These are phyloP conservation scores for Coemansia sp. DNA, from an alignment of 192 early-diverging fungal species.

Conservation along the genomic window DNA sequence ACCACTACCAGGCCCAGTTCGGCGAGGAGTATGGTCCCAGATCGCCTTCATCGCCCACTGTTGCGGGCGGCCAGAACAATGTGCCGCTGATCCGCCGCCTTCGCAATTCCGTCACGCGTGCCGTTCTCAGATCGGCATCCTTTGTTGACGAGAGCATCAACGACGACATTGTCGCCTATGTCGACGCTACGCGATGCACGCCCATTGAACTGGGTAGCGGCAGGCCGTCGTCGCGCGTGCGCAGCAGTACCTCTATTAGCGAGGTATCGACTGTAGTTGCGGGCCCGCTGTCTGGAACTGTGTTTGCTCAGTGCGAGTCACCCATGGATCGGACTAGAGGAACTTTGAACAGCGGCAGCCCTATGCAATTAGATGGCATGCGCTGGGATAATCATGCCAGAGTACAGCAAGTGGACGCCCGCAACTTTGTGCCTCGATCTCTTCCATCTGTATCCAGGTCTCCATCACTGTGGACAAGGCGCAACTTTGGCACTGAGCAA, in stretches of 20 bases:
- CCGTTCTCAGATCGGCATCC: slow-evolving; percentile 21
- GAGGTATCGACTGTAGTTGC: slow-evolving; percentile 9
- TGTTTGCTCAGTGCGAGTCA: background rate
- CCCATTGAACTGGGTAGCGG: background rate
- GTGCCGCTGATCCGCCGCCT: slow-evolving; percentile 15
- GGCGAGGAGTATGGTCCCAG: background rate
- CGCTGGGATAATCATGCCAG: background rate
- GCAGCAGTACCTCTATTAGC: slow-evolving; percentile 16
- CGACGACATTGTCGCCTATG: slow-evolving; percentile 25
- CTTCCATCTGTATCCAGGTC: background rate
- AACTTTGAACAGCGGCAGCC: background rate
- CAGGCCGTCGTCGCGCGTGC: background rate
- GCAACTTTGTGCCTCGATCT: background rate
- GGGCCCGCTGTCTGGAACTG: background rate
- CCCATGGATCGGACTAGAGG: background rate
- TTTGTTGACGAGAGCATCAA: slow-evolving; percentile 31
- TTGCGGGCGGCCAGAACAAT: background rate
- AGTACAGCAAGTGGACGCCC: background rate
- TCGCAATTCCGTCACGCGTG: slow-evolving; percentile 23
- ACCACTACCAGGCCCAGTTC: background rate
- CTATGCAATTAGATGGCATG: background rate
- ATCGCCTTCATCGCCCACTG: background rate
- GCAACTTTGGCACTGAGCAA: background rate
- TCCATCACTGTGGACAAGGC: background rate
- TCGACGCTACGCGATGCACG: background rate